These are phyloP conservation scores for Botrytis sinoallii DNA, from an alignment of 2,329 filamentous ascomycete species.

Conservation along the genomic window DNA sequence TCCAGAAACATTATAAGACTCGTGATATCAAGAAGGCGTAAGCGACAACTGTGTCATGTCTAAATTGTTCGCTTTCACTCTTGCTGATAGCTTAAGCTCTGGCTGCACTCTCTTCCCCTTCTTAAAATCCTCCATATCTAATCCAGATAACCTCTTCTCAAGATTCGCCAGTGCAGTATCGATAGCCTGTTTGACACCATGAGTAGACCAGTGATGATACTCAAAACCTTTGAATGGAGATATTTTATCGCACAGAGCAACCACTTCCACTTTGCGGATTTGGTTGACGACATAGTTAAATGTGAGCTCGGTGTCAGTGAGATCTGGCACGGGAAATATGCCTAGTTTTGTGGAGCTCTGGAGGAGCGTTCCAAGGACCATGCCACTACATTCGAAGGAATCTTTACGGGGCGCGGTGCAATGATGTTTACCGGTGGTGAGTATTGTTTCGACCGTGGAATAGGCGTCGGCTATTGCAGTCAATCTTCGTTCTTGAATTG, in stretches of 20 bases:
- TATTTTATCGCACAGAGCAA: conserved; percentile 8
- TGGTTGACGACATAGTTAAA: background rate
- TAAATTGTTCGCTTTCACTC: background rate
- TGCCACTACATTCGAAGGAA: conserved; percentile 11
- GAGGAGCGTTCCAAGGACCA: conserved; percentile 2
- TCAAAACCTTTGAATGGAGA: background rate
- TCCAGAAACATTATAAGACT: background rate
- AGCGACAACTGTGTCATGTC: background rate
- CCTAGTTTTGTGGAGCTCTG: conserved; percentile 6
- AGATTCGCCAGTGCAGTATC: background rate
- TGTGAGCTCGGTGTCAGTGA: background rate
- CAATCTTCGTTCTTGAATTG: conserved; percentile 12
- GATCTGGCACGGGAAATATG: conserved; percentile 15
- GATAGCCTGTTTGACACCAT: conserved; percentile 11
- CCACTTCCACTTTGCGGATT: conserved; percentile 9
- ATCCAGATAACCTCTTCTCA: background rate
- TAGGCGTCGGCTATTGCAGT: conserved; percentile 7
- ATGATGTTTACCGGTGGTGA: background rate
- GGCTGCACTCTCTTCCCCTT: background rate
- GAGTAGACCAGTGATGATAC: conserved; percentile 12
- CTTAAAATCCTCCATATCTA: conserved; percentile 5
- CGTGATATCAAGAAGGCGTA: background rate
- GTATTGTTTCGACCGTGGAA: background rate
- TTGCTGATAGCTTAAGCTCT: background rate
- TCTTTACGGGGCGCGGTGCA: background rate